Evolutionary conservation across 352 stramenopile genomes (phyloP).

Genomic region (Pilasporangium apinafurcum): DNA sequence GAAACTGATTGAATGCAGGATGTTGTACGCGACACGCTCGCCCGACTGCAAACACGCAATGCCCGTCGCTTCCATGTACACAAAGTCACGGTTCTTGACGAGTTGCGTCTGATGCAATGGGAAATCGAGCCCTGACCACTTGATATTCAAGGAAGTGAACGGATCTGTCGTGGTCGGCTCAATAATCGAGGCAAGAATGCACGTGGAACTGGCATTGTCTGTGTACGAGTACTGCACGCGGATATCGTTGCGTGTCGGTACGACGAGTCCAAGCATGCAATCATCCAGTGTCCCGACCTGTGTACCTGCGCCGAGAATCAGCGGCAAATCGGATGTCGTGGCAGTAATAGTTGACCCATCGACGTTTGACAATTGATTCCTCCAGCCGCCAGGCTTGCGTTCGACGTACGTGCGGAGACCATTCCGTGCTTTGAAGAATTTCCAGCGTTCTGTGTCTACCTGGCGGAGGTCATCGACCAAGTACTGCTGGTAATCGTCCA

Average conservation of each 20-base stretch:
- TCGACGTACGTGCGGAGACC: constrained; percentile 39
- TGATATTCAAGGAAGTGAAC: constrained; percentile 28
- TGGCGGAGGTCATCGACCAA: constrained; percentile 28
- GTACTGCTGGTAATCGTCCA: constrained; percentile 14
- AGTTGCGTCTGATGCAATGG: constrained; percentile 11
- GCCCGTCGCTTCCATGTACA: constrained; percentile 48
- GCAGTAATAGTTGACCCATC: too few relatives aligned
- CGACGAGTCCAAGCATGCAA: constrained; percentile 31
- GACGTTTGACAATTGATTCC: too few relatives aligned
- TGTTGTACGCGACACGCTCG: constrained; percentile 48
- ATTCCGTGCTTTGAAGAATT: constrained; percentile 39
- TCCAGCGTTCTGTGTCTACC: constrained; percentile 38
- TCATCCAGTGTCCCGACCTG: constrained; percentile 26
- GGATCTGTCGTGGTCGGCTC: constrained; percentile 29
- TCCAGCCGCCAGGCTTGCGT: constrained; percentile 5
- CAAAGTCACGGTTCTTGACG: constrained; percentile 47
- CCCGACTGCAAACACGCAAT: constrained; percentile 20
- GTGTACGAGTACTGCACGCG: constrained; percentile 37
- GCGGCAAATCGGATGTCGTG: constrained; percentile 9
- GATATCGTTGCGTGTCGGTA: constrained; percentile 18
- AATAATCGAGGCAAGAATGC: constrained; percentile 34
- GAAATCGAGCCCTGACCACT: constrained; percentile 9
- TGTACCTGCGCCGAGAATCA: constrained; percentile 19
- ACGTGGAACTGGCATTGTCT: constrained; percentile 29
- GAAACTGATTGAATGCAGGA: constrained; percentile 48